Conservation (phyloP, 75 land plant genomes). For the Chamaecyparis obtusa region DNA sequence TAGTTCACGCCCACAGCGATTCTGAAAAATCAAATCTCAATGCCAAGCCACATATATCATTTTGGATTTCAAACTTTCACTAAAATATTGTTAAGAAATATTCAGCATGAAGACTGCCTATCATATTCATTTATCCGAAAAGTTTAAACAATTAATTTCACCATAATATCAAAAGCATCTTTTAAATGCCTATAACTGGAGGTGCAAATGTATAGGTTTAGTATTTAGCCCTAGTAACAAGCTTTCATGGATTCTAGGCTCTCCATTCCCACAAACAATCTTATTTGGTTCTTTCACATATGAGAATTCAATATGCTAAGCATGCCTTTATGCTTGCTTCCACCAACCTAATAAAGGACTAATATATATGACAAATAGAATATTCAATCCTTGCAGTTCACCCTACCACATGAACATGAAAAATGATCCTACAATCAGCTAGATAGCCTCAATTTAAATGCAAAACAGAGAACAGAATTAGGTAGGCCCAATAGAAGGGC, state of each 20-base stretch:
- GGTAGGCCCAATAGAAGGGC: background rate
- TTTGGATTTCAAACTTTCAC: background rate
- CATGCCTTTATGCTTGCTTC: background rate
- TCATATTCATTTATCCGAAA: background rate
- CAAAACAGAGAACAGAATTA: background rate
- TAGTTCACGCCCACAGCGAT: background rate
- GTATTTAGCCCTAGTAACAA: background rate
- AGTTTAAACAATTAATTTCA: background rate
- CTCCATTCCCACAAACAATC: background rate
- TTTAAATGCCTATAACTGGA: background rate
- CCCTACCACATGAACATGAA: background rate
- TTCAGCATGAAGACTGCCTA: background rate
- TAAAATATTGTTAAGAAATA: background rate
- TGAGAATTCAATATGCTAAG: background rate
- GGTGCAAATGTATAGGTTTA: background rate
- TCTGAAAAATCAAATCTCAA: background rate
- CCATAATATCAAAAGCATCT: background rate
- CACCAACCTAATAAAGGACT: background rate
- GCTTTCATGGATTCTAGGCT: background rate
- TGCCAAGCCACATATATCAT: background rate
- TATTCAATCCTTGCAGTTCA: background rate
- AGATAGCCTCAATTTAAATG: background rate
- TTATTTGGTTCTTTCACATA: background rate
- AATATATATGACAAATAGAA: background rate
- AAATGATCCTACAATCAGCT: background rate